A percentile compares a stretch with the other conserved stretches of the same genome.
Evolutionary conservation across 345 rosid species (phyloP).

Genomic region (Aegle marmelos): DNA sequence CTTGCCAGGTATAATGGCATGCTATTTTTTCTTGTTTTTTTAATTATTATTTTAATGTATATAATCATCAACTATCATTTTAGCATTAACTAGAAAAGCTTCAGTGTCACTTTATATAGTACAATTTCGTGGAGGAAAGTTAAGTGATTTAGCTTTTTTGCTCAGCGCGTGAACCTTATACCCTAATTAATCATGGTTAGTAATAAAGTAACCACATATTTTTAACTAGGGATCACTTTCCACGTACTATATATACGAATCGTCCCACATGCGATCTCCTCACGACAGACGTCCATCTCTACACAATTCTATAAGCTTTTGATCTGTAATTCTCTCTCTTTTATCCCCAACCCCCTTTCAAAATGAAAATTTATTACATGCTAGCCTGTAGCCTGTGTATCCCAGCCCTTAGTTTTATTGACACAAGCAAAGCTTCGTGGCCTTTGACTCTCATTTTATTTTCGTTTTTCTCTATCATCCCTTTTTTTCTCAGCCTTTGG

Average conservation of each 20-base stretch:
- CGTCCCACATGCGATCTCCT: constrained; percentile 21
- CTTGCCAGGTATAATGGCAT: constrained; percentile 2
- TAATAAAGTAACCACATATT: constrained; percentile 12
- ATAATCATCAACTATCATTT: neutral
- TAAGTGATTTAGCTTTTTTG: neutral
- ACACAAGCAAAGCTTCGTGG: constrained; percentile 22
- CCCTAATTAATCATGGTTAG: constrained; percentile 21
- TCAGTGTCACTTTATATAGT: neutral
- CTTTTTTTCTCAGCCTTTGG: constrained; percentile 35
- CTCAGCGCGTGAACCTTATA: neutral
- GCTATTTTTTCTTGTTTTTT: neutral
- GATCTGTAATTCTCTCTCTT: neutral
- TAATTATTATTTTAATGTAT: neutral
- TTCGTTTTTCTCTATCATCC: constrained; percentile 17
- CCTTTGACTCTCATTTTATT: constrained; percentile 22
- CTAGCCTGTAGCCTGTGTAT: constrained; percentile 13
- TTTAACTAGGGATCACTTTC: constrained; percentile 14
- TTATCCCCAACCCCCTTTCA: too few species aligned
- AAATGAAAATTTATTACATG: constrained; percentile 27
- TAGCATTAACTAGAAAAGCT: neutral
- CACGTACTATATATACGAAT: constrained; percentile 34
- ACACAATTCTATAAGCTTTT: constrained; percentile 17
- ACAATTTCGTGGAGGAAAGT: neutral
- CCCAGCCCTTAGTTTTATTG: constrained; percentile 8
- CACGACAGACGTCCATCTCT: constrained; percentile 27